Conservation (phyloP, 2,329 filamentous ascomycete genomes). For the Colletotrichum lindemuthianum region DNA sequence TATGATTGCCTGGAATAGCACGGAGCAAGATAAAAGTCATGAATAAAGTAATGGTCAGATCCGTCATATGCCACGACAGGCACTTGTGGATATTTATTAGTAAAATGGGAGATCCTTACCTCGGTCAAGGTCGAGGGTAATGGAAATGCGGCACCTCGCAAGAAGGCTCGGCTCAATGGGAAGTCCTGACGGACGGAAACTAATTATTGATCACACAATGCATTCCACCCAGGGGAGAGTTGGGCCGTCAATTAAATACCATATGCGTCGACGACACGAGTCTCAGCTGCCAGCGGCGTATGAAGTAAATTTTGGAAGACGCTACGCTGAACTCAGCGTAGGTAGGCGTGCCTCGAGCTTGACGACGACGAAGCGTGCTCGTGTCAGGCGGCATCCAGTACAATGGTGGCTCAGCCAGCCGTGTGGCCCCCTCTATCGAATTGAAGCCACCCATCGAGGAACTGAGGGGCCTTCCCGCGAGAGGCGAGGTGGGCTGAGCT, state of each 20-base stretch:
- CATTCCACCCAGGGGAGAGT: no score
- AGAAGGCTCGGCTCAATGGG: slow-evolving; percentile 9
- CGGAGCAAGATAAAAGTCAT: not conserved
- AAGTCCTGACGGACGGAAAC: not conserved
- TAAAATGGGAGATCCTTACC: no score
- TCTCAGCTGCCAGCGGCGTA: no score
- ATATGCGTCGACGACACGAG: no score
- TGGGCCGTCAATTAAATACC: no score
- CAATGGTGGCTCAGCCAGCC: slow-evolving; percentile 15
- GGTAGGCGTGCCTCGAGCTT: no score
- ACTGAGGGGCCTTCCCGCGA: not conserved
- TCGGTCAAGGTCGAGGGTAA: not conserved
- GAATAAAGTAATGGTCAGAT: not conserved
- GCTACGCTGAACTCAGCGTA: no score
- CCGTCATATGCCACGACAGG: no score
- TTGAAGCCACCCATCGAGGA: not conserved
- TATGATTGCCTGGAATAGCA: not conserved
- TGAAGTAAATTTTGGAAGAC: no score
- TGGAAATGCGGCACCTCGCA: slow-evolving; percentile 9
- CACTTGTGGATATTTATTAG: no score
- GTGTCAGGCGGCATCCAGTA: slow-evolving; percentile 11
- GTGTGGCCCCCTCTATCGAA: not conserved
- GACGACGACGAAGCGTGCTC: not conserved
- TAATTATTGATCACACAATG: no score
- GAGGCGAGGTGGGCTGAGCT: slow-evolving; percentile 1